Conservation (phyloP, 352 stramenopile genomes). For the Pythium inflatum region DNA sequence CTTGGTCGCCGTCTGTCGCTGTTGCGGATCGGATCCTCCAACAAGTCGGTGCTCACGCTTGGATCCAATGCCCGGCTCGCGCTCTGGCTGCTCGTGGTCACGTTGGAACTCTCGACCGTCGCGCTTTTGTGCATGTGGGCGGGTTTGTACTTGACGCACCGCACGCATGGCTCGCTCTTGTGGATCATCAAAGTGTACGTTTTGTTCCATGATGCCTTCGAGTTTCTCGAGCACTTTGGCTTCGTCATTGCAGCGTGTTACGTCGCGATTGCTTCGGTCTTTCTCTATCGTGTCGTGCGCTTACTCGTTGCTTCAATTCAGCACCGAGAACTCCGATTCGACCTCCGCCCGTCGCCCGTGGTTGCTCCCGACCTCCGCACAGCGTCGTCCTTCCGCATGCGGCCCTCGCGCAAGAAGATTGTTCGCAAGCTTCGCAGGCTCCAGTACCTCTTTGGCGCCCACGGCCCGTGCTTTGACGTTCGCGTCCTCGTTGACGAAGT, state of each 20-base stretch:
- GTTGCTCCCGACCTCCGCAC: too few species aligned
- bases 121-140: too few species aligned
- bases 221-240: constrained; percentile 13
- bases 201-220: constrained; percentile 9
- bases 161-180: constrained; percentile 3
- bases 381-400: too few species aligned
- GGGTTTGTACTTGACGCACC: constrained; percentile 3
- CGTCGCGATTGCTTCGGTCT: background rate
- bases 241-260: constrained; percentile 1
- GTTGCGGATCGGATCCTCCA: too few species aligned
- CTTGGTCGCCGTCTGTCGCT: too few species aligned
- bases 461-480: constrained; percentile 24
- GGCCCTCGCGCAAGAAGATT: too few species aligned
- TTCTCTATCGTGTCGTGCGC: background rate
- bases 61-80: too few species aligned
- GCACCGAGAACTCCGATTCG: constrained; percentile 9
- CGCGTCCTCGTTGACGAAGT: constrained; percentile 8
- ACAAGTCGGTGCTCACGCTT: too few species aligned
- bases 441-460: background rate
- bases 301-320: constrained; percentile 4
- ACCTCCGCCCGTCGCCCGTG: constrained; percentile 7
- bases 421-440: background rate
- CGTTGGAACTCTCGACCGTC: too few species aligned
- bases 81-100: too few species aligned
- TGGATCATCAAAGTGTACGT: constrained; percentile 24